Percentiles rank a stretch among this genome's conserved stretches.
Conservation (phyloP, 2,329 filamentous ascomycete species). For the Myriosclerotinia curreyana region DNA sequence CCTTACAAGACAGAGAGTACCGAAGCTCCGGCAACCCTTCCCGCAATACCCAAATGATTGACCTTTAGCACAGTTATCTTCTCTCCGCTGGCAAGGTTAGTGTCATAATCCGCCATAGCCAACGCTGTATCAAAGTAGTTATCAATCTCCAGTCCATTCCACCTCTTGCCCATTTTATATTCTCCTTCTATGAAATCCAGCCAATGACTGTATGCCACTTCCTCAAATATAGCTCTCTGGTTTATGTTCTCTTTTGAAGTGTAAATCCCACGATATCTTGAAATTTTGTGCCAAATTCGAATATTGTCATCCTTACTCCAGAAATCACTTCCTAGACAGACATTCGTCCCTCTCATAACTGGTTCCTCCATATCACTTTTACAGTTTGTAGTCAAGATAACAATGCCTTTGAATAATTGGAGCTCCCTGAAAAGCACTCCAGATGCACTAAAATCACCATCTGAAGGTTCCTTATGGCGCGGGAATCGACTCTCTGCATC, state of each 20-base stretch:
- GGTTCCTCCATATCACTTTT: neutral
- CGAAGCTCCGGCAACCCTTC: neutral
- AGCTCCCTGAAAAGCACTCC: neutral
- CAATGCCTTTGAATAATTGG: neutral
- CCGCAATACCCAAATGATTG: neutral
- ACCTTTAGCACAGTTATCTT: neutral
- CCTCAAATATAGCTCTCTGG: neutral
- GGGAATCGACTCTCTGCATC: neutral
- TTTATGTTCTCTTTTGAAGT: neutral
- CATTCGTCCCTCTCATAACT: neutral
- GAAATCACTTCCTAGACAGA: neutral
- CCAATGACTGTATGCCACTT: neutral
- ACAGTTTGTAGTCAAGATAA: neutral
- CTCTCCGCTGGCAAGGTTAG: accelerated
- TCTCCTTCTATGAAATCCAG: neutral
- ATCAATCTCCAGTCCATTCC: constrained; percentile 4
- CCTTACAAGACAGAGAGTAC: neutral
- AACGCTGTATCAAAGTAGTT: constrained; percentile 8
- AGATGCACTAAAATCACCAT: neutral
- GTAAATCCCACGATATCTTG: neutral
- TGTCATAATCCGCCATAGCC: neutral
- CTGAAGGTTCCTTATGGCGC: neutral
- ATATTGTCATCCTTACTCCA: neutral
- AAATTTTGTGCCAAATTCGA: neutral
- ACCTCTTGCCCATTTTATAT: neutral